A percentile compares a stretch with the other conserved stretches of the same genome.
Conservation (phyloP, 1,284 basidiomycete genomes). For the Ganoderma meredithae region DNA sequence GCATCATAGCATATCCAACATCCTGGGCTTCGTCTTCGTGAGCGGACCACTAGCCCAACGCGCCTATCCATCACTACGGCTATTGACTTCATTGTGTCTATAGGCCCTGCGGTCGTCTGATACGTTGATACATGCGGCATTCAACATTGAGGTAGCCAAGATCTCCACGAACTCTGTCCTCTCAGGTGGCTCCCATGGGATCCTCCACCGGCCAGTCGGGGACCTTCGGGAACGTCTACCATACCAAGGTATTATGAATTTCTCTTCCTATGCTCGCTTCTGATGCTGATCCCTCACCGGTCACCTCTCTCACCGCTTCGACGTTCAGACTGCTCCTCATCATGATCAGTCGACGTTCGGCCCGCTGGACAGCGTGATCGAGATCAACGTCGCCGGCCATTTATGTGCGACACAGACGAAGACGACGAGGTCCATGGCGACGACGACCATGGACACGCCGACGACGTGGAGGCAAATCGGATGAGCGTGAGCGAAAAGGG, state of each 20-base stretch:
- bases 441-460: background rate
- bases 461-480: background rate
- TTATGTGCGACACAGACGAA: background rate
- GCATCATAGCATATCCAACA: background rate
- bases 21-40: background rate
- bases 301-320: background rate
- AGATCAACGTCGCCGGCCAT: background rate
- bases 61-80: background rate
- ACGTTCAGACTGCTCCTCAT: background rate
- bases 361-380: background rate
- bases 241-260: background rate
- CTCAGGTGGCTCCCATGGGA: background rate
- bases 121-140: background rate
- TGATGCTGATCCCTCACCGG: background rate
- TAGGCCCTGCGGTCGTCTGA: background rate
- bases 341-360: background rate
- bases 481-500: background rate
- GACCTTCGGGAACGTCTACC: background rate
- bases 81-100: background rate
- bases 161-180: background rate
- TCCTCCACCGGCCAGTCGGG: background rate
- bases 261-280: no score
- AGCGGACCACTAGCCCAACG: background rate
- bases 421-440: background rate
- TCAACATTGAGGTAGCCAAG: slow-evolving; percentile 1